A percentile compares a stretch with the other conserved stretches of the same genome.
These are phyloP conservation scores for Aspergillus leporis DNA, from an alignment of 495 filamentous ascomycete genomes.

Conservation along the genomic window DNA sequence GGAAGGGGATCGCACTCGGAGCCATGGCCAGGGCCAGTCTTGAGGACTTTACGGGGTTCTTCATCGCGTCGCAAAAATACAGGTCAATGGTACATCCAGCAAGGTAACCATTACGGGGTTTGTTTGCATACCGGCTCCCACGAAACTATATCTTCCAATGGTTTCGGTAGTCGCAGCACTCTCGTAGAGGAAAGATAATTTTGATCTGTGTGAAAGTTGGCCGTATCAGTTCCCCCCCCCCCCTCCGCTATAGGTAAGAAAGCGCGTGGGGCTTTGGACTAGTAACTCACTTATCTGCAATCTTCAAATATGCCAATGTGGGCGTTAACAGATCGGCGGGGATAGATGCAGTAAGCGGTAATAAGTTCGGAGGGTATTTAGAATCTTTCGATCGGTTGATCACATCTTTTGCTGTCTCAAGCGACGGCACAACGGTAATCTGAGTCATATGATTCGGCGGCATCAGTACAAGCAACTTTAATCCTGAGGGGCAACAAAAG, in stretches of 20 bases:
- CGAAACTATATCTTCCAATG: slow-evolving; percentile 91
- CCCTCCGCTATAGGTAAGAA: slow-evolving; percentile 2
- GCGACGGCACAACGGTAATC: slow-evolving; percentile 41
- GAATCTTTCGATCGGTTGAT: slow-evolving; percentile 50
- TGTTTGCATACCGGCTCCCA: slow-evolving; percentile 69
- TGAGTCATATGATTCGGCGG: slow-evolving; percentile 24
- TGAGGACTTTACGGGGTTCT: slow-evolving; percentile 83
- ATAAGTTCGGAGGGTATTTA: slow-evolving; percentile 70
- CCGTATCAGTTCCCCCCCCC: slow-evolving; percentile 17
- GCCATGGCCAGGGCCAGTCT: slow-evolving; percentile 86
- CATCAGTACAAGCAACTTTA: background rate
- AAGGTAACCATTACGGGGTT: slow-evolving; percentile 6
- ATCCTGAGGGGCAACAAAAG: background rate
- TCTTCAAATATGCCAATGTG: slow-evolving; percentile 85
- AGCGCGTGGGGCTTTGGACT: background rate
- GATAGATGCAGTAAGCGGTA: slow-evolving; percentile 83
- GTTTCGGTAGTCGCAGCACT: slow-evolving; percentile 88
- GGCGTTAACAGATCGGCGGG: slow-evolving; percentile 91
- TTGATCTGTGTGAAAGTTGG: slow-evolving; percentile 34
- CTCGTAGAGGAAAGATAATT: slow-evolving; percentile 80
- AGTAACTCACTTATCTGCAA: slow-evolving; percentile 67
- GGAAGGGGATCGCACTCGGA: slow-evolving; percentile 79
- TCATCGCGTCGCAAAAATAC: slow-evolving; percentile 11
- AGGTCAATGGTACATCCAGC: slow-evolving; percentile 8
- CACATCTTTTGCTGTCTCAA: slow-evolving; percentile 49